phyloP scores from a whole-genome alignment of 176 grass and related monocot genomes.

The Chrysopogon serrulatus region DNA sequence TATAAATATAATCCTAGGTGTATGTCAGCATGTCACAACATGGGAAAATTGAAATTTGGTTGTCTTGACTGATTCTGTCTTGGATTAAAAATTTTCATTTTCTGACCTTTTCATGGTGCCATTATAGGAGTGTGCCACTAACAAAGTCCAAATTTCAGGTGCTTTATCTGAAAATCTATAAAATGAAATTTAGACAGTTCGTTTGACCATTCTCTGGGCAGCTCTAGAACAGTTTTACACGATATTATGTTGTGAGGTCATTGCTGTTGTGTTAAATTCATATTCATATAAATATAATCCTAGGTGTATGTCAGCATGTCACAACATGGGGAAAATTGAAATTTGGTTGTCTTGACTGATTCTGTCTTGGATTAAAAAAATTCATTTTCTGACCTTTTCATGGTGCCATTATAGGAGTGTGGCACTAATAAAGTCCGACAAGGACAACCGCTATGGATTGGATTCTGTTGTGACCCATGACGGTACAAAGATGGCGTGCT shows the following conservation, averaged over 20 bases:
- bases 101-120: no score
- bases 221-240: not conserved
- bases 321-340: not conserved
- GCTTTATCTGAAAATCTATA: not conserved
- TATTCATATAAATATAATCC: no score
- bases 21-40: no score
- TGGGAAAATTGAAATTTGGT: no score
- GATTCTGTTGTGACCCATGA: constrained; percentile 82
- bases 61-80: no score
- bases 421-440: constrained; percentile 80
- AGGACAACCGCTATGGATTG: constrained; percentile 73
- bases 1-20: no score
- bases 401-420: constrained; percentile 42
- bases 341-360: not conserved
- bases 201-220: not conserved
- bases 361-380: not conserved
- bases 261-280: not conserved
- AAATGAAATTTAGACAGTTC: not conserved
- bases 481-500: constrained; percentile 73
- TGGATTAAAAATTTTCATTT: no score
- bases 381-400: not conserved
- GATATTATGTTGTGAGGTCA: not conserved
- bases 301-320: not conserved
- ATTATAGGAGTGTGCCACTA: no score
- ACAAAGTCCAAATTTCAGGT: not conserved